These are phyloP conservation scores for Tagetes erecta DNA, from an alignment of 129 eudicot genomes.

Conservation along the genomic window DNA sequence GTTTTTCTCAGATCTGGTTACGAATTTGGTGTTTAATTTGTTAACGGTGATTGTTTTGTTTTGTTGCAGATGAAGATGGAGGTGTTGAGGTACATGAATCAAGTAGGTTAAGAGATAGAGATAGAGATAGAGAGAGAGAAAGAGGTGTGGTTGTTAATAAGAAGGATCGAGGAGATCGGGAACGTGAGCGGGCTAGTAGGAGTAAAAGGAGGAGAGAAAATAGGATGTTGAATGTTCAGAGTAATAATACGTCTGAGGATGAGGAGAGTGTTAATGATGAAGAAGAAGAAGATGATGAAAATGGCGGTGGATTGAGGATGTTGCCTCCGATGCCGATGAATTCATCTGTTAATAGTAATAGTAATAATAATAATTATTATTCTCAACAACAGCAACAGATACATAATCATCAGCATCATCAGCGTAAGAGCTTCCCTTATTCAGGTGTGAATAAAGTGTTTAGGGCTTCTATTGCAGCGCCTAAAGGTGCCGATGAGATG, in stretches of 20 bases:
- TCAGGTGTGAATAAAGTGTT: constrained; percentile 39
- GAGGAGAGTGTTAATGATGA: constrained; percentile 83
- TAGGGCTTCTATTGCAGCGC: constrained; percentile 43
- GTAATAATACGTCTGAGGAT: constrained; percentile 48
- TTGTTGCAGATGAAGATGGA: constrained; percentile 71
- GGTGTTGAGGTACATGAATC: constrained; percentile 54
- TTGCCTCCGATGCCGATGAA: constrained; percentile 50
- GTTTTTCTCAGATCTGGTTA: constrained; percentile 42
- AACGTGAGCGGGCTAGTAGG: constrained; percentile 61
- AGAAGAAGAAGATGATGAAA: constrained; percentile 66
- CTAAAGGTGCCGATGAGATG: constrained; percentile 81
- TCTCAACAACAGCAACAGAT: constrained; percentile 33
- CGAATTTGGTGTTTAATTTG: constrained; percentile 3
- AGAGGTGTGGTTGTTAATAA: no score
- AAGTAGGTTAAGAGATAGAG: constrained; percentile 63
- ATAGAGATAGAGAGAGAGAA: constrained; percentile 63
- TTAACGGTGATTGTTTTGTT: constrained; percentile 8
- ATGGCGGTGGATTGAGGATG: constrained; percentile 41
- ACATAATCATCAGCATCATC: no score
- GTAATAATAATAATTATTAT: constrained; percentile 42
- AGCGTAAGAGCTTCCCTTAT: constrained; percentile 71
- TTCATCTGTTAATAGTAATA: constrained; percentile 37
- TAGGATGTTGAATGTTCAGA: constrained; percentile 41
- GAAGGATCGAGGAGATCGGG: constrained; percentile 66
- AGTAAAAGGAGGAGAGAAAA: constrained; percentile 64